phyloP scores from a whole-genome alignment of 768 basidiomycete genomes.

The Udeniomyces megalosporus region DNA sequence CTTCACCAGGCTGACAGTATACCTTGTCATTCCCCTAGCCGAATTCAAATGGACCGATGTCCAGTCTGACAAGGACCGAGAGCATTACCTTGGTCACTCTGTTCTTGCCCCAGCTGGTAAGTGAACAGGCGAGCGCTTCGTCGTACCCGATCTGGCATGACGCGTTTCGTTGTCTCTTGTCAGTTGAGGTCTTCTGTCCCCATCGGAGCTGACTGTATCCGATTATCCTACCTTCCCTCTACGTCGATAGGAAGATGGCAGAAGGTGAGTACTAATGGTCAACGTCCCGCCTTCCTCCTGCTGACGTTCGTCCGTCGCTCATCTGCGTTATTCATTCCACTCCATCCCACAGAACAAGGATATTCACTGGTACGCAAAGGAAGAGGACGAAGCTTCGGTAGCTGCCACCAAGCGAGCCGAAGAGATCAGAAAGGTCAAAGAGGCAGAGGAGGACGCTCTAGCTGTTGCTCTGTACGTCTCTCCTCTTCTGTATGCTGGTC shows the following conservation, averaged over 20 bases:
- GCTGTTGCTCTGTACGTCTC: constrained; percentile 7
- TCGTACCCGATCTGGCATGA: too few relatives aligned
- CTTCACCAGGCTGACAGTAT: not conserved
- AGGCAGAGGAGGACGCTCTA: constrained; percentile 16
- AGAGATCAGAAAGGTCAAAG: constrained; percentile 13
- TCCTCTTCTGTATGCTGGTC: not conserved
- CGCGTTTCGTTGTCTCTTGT: not conserved
- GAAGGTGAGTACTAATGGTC: constrained; percentile 1
- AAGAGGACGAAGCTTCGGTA: constrained; percentile 5
- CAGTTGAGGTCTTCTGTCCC: too few relatives aligned
- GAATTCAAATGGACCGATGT: constrained; percentile 16
- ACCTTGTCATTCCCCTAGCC: not conserved
- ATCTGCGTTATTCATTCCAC: not conserved
- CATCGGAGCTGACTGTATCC: too few relatives aligned
- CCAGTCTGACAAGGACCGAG: constrained; percentile 9
- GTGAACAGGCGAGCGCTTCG: too few relatives aligned
- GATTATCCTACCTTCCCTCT: not conserved
- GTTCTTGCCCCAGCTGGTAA: constrained; percentile 12
- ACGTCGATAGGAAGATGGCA: constrained; percentile 1
- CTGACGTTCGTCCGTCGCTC: not conserved
- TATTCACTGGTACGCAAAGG: constrained; percentile 15
- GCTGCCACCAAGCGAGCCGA: not conserved
- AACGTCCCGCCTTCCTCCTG: not conserved
- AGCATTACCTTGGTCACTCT: constrained; percentile 15
- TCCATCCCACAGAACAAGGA: constrained; percentile 9